These are phyloP conservation scores for Podochytrium sp. DNA, from an alignment of 192 early-diverging fungal genomes.

Conservation along the genomic window DNA sequence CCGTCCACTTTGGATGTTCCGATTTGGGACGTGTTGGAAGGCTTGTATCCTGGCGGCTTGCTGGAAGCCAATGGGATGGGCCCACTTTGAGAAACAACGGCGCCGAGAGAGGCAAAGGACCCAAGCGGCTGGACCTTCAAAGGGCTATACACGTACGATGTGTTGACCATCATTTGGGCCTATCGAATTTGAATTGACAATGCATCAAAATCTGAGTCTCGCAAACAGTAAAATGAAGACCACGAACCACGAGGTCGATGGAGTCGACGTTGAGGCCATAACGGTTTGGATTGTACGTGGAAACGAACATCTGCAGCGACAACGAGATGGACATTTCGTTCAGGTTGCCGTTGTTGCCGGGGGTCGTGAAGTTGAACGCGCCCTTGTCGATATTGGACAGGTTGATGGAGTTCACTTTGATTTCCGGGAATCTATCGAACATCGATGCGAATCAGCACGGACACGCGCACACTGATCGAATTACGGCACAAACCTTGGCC, in stretches of 20 bases:
- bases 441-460: not conserved
- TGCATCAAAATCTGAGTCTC: not conserved
- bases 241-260: constrained; percentile 13
- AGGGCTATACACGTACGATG: not conserved
- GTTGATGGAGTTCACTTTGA: constrained; percentile 24
- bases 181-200: not conserved
- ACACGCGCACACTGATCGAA: not conserved
- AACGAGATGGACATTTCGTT: constrained; percentile 19
- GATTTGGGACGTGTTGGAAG: constrained; percentile 6
- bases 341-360: constrained; percentile 16
- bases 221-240: not conserved
- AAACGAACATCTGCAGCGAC: constrained; percentile 13
- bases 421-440: constrained; percentile 20
- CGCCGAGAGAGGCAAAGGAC: not conserved
- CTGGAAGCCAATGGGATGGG: not conserved
- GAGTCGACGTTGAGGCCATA: constrained; percentile 28
- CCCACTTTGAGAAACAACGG: not conserved
- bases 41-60: constrained; percentile 6
- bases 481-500: not conserved
- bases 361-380: constrained; percentile 23
- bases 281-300: constrained; percentile 31
- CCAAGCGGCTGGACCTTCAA: not conserved
- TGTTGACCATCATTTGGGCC: constrained; percentile 21
- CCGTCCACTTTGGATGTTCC: not conserved
- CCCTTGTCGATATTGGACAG: not conserved